phyloP scores from a whole-genome alignment of 202 grass and related monocot species.

The Eragrostis tef region DNA sequence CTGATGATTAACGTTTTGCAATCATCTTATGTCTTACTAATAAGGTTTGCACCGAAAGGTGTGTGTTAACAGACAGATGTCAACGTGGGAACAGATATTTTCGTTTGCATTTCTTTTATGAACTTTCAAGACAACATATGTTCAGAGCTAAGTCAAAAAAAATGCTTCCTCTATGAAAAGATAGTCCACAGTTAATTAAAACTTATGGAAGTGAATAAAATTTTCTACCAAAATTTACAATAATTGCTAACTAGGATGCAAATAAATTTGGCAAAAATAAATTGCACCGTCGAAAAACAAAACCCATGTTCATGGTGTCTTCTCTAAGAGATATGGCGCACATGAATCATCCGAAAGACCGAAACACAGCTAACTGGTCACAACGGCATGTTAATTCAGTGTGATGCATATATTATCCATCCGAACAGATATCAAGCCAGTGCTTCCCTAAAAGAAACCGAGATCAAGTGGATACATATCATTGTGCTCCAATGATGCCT shows the following conservation, averaged over 20 bases:
- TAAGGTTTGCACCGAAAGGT: background rate
- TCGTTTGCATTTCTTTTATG: background rate
- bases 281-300: background rate
- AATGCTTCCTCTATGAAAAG: too few species aligned
- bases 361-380: background rate
- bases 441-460: conserved; percentile 55
- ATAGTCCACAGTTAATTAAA: background rate
- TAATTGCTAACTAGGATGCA: background rate
- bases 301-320: background rate
- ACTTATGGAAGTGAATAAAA: background rate
- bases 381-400: conserved; percentile 18
- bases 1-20: conserved; percentile 17
- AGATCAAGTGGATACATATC: conserved; percentile 36
- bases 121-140: background rate
- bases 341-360: conserved; percentile 19
- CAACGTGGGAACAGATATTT: background rate
- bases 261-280: background rate
- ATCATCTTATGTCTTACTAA: background rate
- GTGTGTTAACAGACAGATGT: conserved; percentile 3
- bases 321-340: background rate
- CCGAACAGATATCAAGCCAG: background rate
- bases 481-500: conserved; percentile 36
- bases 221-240: background rate
- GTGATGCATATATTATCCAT: conserved; percentile 12
- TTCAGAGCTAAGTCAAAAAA: too few species aligned